phyloP scores from a whole-genome alignment of 257 asterid species.

The Rehmannia glutinosa region DNA sequence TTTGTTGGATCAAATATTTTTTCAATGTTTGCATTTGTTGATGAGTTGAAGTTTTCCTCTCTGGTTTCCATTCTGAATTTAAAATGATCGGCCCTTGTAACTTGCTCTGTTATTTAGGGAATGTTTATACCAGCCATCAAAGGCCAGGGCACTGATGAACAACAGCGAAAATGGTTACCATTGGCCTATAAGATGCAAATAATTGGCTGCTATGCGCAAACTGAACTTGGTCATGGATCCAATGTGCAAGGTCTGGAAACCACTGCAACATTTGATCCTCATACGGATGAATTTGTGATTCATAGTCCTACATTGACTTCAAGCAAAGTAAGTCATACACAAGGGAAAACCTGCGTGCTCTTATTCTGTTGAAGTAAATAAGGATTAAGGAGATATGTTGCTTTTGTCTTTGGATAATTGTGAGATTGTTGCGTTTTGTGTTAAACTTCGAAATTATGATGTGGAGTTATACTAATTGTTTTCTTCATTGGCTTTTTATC shows the following conservation, averaged over 20 bases:
- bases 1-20: neutral
- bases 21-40: neutral
- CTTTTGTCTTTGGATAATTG: neutral
- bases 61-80: neutral
- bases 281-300: slow-evolving; percentile 84
- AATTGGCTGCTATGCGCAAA: slow-evolving; percentile 99
- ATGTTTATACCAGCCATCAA: slow-evolving; percentile 93
- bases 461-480: neutral
- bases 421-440: neutral
- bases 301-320: slow-evolving; percentile 98
- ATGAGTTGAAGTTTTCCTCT: neutral
- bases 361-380: slow-evolving; percentile 9
- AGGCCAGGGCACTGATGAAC: slow-evolving; percentile 96
- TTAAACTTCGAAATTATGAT: neutral
- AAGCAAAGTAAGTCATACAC: slow-evolving; percentile 67
- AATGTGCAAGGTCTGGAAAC: slow-evolving; percentile 99
- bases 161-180: slow-evolving; percentile 84
- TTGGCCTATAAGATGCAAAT: slow-evolving; percentile 95
- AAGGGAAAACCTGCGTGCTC: neutral
- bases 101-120: slow-evolving; percentile 49
- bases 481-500: neutral
- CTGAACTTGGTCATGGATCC: slow-evolving; percentile 99
- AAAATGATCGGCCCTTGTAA: neutral
- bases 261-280: slow-evolving; percentile 91
- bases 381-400: slow-evolving; percentile 13